Conservation (phyloP, 169 alveolate genomes). For the Eimeria praecox region DNA sequence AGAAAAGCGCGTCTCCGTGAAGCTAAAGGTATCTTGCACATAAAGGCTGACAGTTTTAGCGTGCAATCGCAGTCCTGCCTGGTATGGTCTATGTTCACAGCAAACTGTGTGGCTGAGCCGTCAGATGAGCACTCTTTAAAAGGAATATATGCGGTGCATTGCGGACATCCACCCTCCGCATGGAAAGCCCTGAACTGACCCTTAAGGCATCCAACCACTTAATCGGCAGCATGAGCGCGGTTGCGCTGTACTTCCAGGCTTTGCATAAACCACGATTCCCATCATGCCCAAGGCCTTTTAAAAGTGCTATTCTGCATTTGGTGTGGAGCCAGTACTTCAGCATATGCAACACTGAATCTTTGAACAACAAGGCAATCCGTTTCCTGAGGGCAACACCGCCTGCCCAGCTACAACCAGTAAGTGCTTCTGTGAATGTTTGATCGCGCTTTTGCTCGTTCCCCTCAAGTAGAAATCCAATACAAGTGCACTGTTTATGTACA, state of each 20-base stretch:
- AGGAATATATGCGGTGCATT: background rate
- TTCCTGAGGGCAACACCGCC: no score
- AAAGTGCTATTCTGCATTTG: no score
- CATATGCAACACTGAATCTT: background rate
- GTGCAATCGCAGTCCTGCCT: background rate
- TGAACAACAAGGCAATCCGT: no score
- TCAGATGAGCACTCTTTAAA: background rate
- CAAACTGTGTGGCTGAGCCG: background rate
- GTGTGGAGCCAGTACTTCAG: background rate
- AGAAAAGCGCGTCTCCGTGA: no score
- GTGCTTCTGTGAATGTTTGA: no score
- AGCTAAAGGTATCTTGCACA: no score
- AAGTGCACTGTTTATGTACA: no score
- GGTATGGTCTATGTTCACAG: background rate
- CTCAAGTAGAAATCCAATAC: no score
- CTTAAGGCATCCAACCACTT: background rate
- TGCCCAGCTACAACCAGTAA: no score
- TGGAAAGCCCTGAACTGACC: background rate
- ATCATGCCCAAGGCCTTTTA: background rate
- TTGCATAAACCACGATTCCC: background rate
- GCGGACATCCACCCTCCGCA: background rate
- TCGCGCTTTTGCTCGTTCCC: no score
- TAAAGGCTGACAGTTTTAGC: background rate
- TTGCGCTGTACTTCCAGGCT: background rate
- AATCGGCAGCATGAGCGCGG: background rate